Base-by-base conservation (phyloP, 768 basidiomycete species). In the Naganishia kalamii region DNA sequence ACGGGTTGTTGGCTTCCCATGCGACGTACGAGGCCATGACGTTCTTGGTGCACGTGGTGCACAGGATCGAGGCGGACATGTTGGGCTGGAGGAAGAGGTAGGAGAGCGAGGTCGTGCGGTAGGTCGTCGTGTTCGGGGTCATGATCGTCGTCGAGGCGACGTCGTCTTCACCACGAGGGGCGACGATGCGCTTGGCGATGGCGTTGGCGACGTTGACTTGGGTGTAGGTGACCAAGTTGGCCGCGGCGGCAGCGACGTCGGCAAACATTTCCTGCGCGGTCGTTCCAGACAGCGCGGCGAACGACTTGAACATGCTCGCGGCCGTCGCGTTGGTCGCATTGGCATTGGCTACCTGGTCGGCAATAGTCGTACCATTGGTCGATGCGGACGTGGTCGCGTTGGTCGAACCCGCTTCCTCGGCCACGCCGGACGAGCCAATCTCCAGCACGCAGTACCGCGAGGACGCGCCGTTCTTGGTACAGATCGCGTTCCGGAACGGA, bases 1-100 rank as follows among this genome's bases (percentile, higher is more conserved):
- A 97, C 1, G 88, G 87, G 47, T 81, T 79, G 63, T 77, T 76
- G 44, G 85, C 83, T 80, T 92, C 89, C 78, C 84, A 93, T 63
- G 80, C 77, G 77, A 90, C 86, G 83, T 89, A 99, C 10, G 85
- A 70, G 1, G 85, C 84, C 69, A 98, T 74, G 74, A 92, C 80
- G 68, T 83, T 83, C 75, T 88, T 85, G 6, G 68, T 75, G 48
- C 70, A 66, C 12, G 69, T 70, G 21, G 72, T 69, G 40, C 68
- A 70, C 35, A 69, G 40, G n/a, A 68, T 71, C 43, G 72, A 74
- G 68, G 67, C 61, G 46, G 73, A 69, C 29, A 63, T 72, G 67
- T 71, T 67, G 48, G 87, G 81, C 30, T 82, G 75, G 73, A 89
- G 83, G 86, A 88, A 86, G 69, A 97, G 81, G 88, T 90, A 96